Base-by-base conservation (phyloP, 306 rosid species). In the Rosa multiflora region DNA sequence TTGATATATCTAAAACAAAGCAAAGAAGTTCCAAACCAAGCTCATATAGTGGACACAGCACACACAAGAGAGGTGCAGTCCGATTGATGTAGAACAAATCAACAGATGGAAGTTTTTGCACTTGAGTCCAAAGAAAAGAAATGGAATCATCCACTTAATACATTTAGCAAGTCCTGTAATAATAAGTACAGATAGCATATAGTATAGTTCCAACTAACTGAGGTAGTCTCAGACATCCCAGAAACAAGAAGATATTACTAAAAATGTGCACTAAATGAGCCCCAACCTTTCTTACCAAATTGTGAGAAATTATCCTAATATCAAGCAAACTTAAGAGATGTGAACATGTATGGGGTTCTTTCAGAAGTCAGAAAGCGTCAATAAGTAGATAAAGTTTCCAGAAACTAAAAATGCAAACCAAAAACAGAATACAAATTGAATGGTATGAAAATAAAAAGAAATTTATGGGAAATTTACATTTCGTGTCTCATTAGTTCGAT, bases 401-500 rank as follows among this genome's bases (percentile, higher is more conserved):
- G 32, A 58, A 58, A 53, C 59, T 32, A 53, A 1, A 53, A 6
- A 53, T 6, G 10, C n/a, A 17, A 70, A 11, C 17, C 53, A 15
- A 47, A 9, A 58, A 8, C 47, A 77, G 63, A 78, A 32, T 29
- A 46, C 39, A 55, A n/a, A 20, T 56, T 8, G 11, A 4, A 69
- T 12, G 61, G 8, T 29, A 55, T 5, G 14, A 29, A n/a, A 82
- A 51, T 75, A 6, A 62, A 69, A 58, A 59, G 76, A 72, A 40
- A 42, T 26, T 26, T 52, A 62, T 40, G 62, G 72, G 62, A 58
- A 79, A 53, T 83, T 84, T 87, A 94, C 99, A 78, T 94, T 89
- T 76, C 95, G 92, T 10, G 97, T 86, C 91, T 92, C 93, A 5
- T 78, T 92, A 43, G 99, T 89, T 80, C 86, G 88, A 72, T 94